phyloP scores from a whole-genome alignment of 2,329 filamentous ascomycete genomes.

The Zarea fungicola region DNA sequence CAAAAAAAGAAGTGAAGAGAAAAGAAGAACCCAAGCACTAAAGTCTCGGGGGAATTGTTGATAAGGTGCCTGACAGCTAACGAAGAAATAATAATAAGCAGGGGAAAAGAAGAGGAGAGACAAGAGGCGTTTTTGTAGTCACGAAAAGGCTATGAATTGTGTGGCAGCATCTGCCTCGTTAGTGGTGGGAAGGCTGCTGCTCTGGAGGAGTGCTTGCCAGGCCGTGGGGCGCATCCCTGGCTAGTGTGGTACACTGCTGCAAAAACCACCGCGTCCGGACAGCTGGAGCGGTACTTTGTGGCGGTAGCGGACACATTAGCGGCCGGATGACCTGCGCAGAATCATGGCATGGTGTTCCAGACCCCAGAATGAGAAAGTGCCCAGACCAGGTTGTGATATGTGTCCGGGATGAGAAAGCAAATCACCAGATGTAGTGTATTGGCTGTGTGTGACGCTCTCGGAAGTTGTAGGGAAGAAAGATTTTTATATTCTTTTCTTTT shows the following conservation, averaged over 20 bases:
- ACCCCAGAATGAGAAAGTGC: background rate
- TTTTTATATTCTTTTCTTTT: too few species aligned
- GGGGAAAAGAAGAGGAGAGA: background rate
- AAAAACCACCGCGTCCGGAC: constrained; percentile 11
- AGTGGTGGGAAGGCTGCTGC: background rate
- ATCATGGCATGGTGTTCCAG: constrained; percentile 5
- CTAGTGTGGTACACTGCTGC: constrained; percentile 10
- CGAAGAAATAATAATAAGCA: too few species aligned
- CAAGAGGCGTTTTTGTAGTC: background rate
- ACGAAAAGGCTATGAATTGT: background rate
- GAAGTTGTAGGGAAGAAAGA: constrained; percentile 2
- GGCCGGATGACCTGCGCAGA: constrained; percentile 9
- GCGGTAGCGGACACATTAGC: constrained; percentile 8
- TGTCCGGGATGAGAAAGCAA: background rate
- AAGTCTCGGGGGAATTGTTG: too few species aligned
- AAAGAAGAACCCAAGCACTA: too few species aligned
- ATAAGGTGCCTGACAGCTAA: too few species aligned
- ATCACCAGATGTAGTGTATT: background rate
- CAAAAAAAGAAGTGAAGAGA: too few species aligned
- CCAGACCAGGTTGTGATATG: constrained; percentile 3
- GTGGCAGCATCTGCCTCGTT: background rate
- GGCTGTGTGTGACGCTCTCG: background rate
- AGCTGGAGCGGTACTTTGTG: background rate
- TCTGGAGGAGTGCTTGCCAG: background rate
- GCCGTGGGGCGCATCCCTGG: constrained; percentile 8